Percentiles rank a stretch among this genome's conserved stretches.
Conservation (phyloP, 768 basidiomycete genomes). For the Termitomyces sp. region DNA sequence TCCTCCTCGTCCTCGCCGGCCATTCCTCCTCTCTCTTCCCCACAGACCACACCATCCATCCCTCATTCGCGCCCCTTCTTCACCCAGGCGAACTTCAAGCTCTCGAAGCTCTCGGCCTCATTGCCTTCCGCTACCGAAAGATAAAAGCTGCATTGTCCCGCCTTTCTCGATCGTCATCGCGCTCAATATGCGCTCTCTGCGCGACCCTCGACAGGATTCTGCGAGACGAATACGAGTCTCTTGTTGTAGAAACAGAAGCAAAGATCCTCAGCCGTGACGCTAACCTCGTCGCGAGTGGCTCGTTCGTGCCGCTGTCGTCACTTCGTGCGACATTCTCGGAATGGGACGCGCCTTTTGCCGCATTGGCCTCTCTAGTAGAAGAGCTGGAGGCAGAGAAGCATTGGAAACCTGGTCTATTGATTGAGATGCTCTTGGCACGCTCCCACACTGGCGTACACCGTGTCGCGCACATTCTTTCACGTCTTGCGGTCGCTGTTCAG, state of each 20-base stretch:
- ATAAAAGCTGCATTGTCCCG: conserved; percentile 56
- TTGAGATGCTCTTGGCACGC: conserved; percentile 72
- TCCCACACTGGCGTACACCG: conserved; percentile 78
- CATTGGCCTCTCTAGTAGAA: conserved; percentile 62
- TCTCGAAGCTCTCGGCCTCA: conserved; percentile 72
- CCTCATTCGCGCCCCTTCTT: conserved; percentile 65
- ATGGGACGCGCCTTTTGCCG: conserved; percentile 86
- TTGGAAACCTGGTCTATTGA: conserved; percentile 76
- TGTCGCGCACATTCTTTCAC: conserved; percentile 66
- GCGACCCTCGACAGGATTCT: conserved; percentile 72
- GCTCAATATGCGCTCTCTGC: conserved; percentile 78
- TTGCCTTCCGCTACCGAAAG: conserved; percentile 72
- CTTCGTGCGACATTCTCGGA: conserved; percentile 79
- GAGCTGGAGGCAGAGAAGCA: conserved; percentile 52
- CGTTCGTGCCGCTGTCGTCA: conserved; percentile 84
- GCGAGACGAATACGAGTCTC: conserved; percentile 73
- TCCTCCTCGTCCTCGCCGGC: conserved; percentile 82
- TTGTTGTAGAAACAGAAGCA: conserved; percentile 79
- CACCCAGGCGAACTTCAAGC: conserved; percentile 89
- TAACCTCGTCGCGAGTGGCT: conserved; percentile 70
- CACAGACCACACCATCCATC: conserved; percentile 51
- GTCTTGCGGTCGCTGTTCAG: conserved; percentile 73
- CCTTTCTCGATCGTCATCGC: conserved; percentile 58
- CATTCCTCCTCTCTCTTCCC: conserved; percentile 85
- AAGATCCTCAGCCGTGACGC: conserved; percentile 75